phyloP scores from a whole-genome alignment of 129 eudicot species.

The Flaveria robusta region DNA sequence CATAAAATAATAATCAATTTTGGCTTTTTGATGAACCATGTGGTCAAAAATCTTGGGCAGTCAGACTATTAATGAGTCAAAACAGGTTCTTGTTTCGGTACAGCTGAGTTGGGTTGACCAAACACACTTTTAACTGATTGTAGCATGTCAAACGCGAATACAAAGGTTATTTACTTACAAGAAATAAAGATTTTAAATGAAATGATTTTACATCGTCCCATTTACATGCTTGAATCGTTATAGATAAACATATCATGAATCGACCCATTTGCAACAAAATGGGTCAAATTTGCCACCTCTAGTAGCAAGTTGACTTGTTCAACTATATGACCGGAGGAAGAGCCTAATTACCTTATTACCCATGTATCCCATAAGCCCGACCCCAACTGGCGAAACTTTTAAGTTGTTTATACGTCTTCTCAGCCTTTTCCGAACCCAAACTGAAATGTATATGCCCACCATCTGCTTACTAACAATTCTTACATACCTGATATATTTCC shows the following conservation, averaged over 20 bases:
- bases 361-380: conserved; percentile 99
- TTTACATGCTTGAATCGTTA: not conserved
- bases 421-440: conserved; percentile 90
- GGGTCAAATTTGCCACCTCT: conserved; percentile 10
- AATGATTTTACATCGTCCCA: not conserved
- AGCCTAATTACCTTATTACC: conserved; percentile 79
- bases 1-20: conserved; percentile 15
- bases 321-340: not conserved
- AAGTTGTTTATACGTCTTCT: conserved; percentile 88
- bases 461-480: conserved; percentile 94
- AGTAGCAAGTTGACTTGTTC: not conserved
- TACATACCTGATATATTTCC: conserved; percentile 47
- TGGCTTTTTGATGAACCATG: not conserved
- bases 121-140: not conserved
- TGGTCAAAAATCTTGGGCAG: not conserved
- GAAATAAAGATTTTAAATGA: not conserved
- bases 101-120: not conserved
- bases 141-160: not conserved
- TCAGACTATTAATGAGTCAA: not conserved
- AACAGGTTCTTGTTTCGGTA: not conserved
- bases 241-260: not conserved
- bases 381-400: conserved; percentile 97
- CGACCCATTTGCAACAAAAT: not conserved
- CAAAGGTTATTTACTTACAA: not conserved
- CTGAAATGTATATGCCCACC: conserved; percentile 94